Base-by-base conservation (phyloP, 495 filamentous ascomycete species). In the Penicillium diatomitis region DNA sequence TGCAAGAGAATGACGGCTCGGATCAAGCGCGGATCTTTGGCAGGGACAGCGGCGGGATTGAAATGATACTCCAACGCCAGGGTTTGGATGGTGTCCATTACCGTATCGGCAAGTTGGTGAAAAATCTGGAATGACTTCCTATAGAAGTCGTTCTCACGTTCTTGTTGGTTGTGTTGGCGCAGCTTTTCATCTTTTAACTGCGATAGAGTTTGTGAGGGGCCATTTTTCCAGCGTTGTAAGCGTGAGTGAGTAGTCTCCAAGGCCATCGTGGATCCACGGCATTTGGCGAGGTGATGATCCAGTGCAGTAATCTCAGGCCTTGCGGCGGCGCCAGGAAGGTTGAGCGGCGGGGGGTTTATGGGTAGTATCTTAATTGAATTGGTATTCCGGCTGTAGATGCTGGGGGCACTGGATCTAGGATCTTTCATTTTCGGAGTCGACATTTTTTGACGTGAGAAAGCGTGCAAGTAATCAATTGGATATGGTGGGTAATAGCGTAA, bases 81-180 rank as follows among this genome's bases (percentile, higher is more conserved):
- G 20, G 32, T 39, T 10, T 49, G 31, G 11, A 30, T 49, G 5
- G 30, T 20, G 20, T 49, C 31, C 3, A 49, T 42, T 32, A 30
- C 20, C 7, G 30, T 29, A 6, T 27, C 20, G 7, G 29, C 20
- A 35, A 49, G 47, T 29, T 49, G 11, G 20, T 28, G 47, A 30
- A 49, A 42, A 30, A 20, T 43, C n/a, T 47, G 31, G 10, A 44
- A 38, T 20, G 43, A 54, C 32, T 35, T 35, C n/a, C 38, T 39
- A 47, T 54, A 54, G 10, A 54, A 54, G 10, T 39, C 31, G 34
- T 54, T 54, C 32, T 54, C 52, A 12, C 7, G 6, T 35, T 47
- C 44, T 39, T 54, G 52, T 38, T 33, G 27, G 8, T 44, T 36
- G 30, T 37, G 37, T 39, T 54, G 47, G 10, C 33, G 27, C 6